Base-by-base conservation (phyloP, 225 moss, liverwort and hornwort species). In the Marchantia polymorpha region DNA sequence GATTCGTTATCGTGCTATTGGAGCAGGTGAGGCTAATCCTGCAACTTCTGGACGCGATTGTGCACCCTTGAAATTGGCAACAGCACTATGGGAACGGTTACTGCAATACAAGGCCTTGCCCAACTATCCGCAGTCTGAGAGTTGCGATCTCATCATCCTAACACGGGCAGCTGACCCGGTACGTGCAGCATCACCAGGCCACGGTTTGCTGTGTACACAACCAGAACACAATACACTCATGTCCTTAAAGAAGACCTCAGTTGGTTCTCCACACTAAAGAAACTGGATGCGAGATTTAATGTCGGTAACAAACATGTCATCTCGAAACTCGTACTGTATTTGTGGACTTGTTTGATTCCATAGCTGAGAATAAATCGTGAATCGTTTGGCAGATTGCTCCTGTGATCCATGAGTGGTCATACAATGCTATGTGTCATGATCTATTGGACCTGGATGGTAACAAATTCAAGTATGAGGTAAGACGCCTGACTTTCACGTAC, bases 371-470 rank as follows among this genome's bases (percentile, higher is more conserved):
- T 8, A 26, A 53, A 55, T 27, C 56, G 56, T 51, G 19, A 30
- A 19, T 13, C 7, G 26, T 75, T 22, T 61, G 19, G 72, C 89
- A 96, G 96, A 89, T 96, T 50, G 89, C 96, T 80, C 94, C 96
- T 4, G 88, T 96, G 69, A 96, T 96, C 51, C 96, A 96, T 68
- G 96, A 96, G 68, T 96, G 92, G 92, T 86, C 96, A 72, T 96
- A 96, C 78, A 90, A 94, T 81, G 90, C 94, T 17, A 88, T 96
- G 87, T 91, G 92, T 66, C 92, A 94, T 75, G 96, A 96, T 84
- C 84, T 94, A 63, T 78, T 96, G 23, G 90, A 91, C 31, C 79
- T 93, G 53, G 90, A 94, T 53, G 93, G 90, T 78, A 92, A 83
- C 89, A 93, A 91, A 78, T 96, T 88, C 75, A 70, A 73, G 68